Evolutionary conservation across 768 basidiomycete genomes (phyloP), one percentile per base, ranked within the genome.

Genomic region (Asterophora parasitica): DNA sequence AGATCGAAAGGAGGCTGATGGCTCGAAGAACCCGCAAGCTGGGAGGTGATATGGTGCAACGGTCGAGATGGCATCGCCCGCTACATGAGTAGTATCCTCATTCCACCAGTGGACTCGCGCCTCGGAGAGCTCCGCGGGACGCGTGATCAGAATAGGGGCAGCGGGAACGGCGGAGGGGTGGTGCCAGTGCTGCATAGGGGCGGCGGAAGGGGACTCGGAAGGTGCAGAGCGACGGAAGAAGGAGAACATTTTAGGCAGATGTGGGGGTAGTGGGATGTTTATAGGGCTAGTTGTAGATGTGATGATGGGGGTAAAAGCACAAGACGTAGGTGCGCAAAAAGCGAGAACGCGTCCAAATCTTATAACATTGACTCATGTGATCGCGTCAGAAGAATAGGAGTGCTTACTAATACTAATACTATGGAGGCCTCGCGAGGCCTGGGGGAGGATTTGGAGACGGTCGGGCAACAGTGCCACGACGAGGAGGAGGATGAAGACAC

Each of bases 81-180:
- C 27, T 13, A 39, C 31, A 10, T 20, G 15, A n/a, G 16, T 15
- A 1, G 41, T 48, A 1, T 42, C 23, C 26, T n/a, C 15, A 17
- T 42, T 17, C 47, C 47, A 48, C 47, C 48, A 49, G 42, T 49
- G 48, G 1, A 49, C 48, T 2, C n/a, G 15, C 6, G 23, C 11
- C 3, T 1, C 1, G 1, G 7, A 17, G n/a, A 19, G 12, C 19
- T 9, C 4, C 4, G 40, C 13, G 36, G 26, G 23, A 23, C 23
- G 23, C 6, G 23, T 12, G 6, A 26, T 26, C 4, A 43, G 27
- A 23, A 49, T 49, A 37, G 48, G 41, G 27, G 41, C 27, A 9
- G 35, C 10, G 12, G 48, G 48, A 13, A 17, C 20, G 4, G 41
- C 48, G 34, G 41, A 10, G 34, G 42, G 48, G n/a, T 49, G 17